Evolutionary conservation across 1,284 basidiomycete genomes (phyloP), one percentile per base, ranked within the genome.

Genomic region (Anthracocystis setariae): DNA sequence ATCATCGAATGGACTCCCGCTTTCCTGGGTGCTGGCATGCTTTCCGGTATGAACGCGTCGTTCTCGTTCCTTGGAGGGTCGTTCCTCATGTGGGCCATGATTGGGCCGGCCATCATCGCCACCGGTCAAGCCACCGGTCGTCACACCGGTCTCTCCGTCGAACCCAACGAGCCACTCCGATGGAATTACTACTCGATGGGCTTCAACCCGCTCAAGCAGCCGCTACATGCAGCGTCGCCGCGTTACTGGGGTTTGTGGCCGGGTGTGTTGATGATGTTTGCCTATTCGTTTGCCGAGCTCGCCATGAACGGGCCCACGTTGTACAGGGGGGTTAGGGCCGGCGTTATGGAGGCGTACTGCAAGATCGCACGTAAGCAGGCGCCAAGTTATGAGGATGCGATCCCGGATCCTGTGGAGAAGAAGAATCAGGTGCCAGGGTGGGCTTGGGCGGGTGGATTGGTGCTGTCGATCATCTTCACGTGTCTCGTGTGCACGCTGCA

Each of bases 161-260:
- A 52, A 32, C 62, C 58, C 4, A 24, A 7, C 1, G 69, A 72
- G 48, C 69, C 69, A 12, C 60, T 67, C 3, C 63, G 69, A 29
- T 72, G 69, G 63, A 27, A 23, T 8, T 77, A 68, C 61, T 48
- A 52, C 12, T 64, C 58, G 20, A 74, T 74, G 61, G 58, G 32
- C 48, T 74, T 71, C 61, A 40, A 76, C 62, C 71, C 74, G 20
- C 45, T 48, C 53, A 73, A 21, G 40, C 35, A 42, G 54, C 61
- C 65, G 38, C 73, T 74, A 49, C 76, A 76, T 58, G 70, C 56
- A 40, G 88, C 88, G 2, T 89, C 88, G 2, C 88, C 89, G 13
- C 86, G 89, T 33, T 90, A 90, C 84, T 89, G 89, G 88, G 84
- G 89, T 29, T 84, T 90, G 38, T 90, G 89, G 88, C 88, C 88